phyloP scores from a whole-genome alignment of 139 green algal genomes.

The Auxenochlorella protothecoides region DNA sequence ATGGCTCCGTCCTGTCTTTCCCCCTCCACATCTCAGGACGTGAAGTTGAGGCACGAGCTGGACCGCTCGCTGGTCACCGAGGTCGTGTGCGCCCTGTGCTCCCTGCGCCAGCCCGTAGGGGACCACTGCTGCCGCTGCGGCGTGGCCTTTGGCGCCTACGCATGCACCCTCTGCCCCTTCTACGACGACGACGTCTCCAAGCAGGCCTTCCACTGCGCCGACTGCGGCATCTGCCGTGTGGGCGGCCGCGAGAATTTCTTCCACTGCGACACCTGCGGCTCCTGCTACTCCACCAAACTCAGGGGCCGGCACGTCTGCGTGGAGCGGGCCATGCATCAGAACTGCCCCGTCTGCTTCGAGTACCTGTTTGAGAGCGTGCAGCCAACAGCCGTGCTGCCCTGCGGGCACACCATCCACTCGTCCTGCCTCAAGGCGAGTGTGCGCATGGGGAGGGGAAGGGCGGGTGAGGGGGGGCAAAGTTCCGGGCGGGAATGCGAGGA shows the following conservation, averaged over 20 bases:
- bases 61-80: constrained; percentile 63
- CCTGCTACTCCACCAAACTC: constrained; percentile 70
- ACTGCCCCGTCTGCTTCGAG: constrained; percentile 82
- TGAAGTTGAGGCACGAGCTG: constrained; percentile 57
- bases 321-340: constrained; percentile 78
- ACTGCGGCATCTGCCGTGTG: constrained; percentile 81
- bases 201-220: constrained; percentile 81
- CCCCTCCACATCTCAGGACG: constrained; percentile 37
- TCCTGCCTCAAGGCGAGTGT: constrained; percentile 43
- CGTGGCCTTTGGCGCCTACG: constrained; percentile 60
- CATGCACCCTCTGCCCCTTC: constrained; percentile 62
- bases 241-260: constrained; percentile 85
- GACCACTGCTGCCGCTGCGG: constrained; percentile 57
- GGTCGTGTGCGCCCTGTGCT: constrained; percentile 71
- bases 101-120: constrained; percentile 47
- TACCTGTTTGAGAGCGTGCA: constrained; percentile 84
- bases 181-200: constrained; percentile 80
- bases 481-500: too few species aligned
- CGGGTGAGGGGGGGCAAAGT: not conserved
- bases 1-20: not conserved
- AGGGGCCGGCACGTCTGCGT: constrained; percentile 77
- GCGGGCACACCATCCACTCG: constrained; percentile 88
- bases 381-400: constrained; percentile 75
- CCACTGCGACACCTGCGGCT: constrained; percentile 84
- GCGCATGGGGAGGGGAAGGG: not conserved